Evolutionary conservation across 495 filamentous ascomycete species (phyloP), one percentile per base, ranked within the genome.

Genomic region (Friedmanniomyces simplex): DNA sequence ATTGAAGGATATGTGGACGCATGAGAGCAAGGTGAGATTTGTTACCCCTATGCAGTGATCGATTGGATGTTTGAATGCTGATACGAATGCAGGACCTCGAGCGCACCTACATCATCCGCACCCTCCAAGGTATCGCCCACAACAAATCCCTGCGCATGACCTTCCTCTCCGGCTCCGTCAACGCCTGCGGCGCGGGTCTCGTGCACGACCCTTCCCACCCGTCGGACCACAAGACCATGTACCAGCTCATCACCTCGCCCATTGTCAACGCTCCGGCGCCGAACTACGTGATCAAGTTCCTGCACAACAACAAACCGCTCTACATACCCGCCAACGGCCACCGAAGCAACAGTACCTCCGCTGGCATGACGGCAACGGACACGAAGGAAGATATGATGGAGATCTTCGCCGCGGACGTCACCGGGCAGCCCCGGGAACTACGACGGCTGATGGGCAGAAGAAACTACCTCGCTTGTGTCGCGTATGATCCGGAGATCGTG

Each of bases 321-420:
- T 98, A 96, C 68, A 73, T 98, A 30, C 94, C 93, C 1, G 77
- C 79, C 45, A 98, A 98, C 71, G 94, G 94, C 20, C 86, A 94
- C 68, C 85, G 88, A 60, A 86, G 43, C 48, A 55, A 82, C 20
- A 81, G 76, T 1, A 75, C 83, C 64, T 43, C 39, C 14, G 70
- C 76, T 48, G 18, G 18, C 18, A 37, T 42, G 18, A 68, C 20
- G 34, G 21, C 77, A n/a, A 77, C 73, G 22, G 93, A 98, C 67
- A 98, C 93, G 37, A 98, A 98, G 70, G 93, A 98, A 71, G 93
- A 98, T 68, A 98, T 98, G 93, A 90, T 97, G 83, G 93, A 98
- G 73, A 88, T 98, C 61, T 98, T 98, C 79, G 85, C 91, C 68
- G 84, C 79, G 8, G 93, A 98, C 64, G 87, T 91, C 18, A 86